Evolutionary conservation across 2,329 filamentous ascomycete species (phyloP).

Genomic region (Epichloe brachyelytri): DNA sequence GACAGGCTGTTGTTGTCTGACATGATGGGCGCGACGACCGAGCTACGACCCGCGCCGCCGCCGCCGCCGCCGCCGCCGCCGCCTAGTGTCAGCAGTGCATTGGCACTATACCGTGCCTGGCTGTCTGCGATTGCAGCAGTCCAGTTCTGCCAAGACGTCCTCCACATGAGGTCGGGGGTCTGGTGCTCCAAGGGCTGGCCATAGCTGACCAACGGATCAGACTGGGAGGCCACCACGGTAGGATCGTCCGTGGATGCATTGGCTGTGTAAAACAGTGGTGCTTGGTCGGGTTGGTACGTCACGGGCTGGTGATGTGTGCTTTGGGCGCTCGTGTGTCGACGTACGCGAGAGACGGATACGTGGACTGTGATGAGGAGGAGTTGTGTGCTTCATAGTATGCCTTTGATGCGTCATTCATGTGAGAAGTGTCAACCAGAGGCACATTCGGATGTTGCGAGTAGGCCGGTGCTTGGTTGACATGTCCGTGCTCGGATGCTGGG

Average conservation of each 20-base stretch:
- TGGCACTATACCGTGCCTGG: constrained; percentile 37
- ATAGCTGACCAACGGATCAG: constrained; percentile 27
- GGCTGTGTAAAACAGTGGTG: constrained; percentile 17
- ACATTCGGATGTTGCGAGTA: constrained; percentile 15
- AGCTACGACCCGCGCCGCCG: neutral
- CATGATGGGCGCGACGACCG: constrained; percentile 1
- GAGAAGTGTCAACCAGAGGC: constrained; percentile 6
- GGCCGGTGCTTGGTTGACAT: constrained; percentile 9
- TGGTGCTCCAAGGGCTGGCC: constrained; percentile 23
- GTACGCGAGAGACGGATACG: constrained; percentile 21
- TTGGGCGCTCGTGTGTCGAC: constrained; percentile 10
- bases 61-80: constrained; percentile 8
- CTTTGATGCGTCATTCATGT: constrained; percentile 14
- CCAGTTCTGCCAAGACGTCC: constrained; percentile 43
- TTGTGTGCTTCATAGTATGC: constrained; percentile 16
- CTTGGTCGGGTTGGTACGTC: constrained; percentile 14
- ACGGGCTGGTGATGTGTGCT: neutral
- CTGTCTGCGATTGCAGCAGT: constrained; percentile 36
- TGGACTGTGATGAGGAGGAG: constrained; percentile 13
- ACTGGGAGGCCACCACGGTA: constrained; percentile 12
- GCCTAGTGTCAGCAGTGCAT: constrained; percentile 34
- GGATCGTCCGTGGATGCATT: constrained; percentile 12
- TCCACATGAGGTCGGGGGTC: constrained; percentile 21
- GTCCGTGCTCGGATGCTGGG: constrained; percentile 22
- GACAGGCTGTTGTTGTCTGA: constrained; percentile 1